These are phyloP conservation scores for Russula griseocarnosa DNA, from an alignment of 768 basidiomycete species.

Conservation along the genomic window DNA sequence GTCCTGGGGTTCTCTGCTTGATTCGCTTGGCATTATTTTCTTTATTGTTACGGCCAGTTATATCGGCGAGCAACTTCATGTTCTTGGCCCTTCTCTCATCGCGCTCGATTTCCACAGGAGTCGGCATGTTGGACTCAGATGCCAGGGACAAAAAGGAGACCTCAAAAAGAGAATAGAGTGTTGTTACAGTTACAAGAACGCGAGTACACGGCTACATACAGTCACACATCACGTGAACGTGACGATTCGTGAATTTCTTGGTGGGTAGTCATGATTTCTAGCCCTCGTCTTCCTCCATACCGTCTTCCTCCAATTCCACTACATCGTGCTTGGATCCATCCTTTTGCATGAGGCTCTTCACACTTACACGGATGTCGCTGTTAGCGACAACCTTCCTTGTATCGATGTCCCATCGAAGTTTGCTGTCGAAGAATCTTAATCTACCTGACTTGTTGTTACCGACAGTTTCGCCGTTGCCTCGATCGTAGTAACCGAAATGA, in stretches of 20 bases:
- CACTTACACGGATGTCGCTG: conserved; percentile 24
- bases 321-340: conserved; percentile 23
- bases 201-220: neutral
- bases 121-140: conserved; percentile 24
- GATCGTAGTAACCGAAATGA: conserved; percentile 41
- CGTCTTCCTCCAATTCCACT: conserved; percentile 27
- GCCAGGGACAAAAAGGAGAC: neutral
- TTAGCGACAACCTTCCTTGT: conserved; percentile 21
- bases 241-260: conserved; percentile 7
- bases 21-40: conserved; percentile 10
- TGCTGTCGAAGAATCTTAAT: conserved; percentile 26
- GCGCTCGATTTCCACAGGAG: conserved; percentile 19
- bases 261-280: neutral
- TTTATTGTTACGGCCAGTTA: conserved; percentile 1
- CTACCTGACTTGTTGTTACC: conserved; percentile 20
- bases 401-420: conserved; percentile 27
- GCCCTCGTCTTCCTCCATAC: conserved; percentile 25
- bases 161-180: neutral
- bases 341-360: conserved; percentile 27
- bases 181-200: neutral
- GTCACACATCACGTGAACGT: conserved; percentile 21
- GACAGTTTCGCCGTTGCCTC: conserved; percentile 34
- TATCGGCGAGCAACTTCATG: neutral
- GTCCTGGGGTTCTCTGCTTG: neutral
- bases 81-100: conserved; percentile 12